Percentiles rank a stretch among this genome's conserved stretches.
Evolutionary conservation across 83 land plant genomes (phyloP).

Genomic region (Isoetes engelmannii): DNA sequence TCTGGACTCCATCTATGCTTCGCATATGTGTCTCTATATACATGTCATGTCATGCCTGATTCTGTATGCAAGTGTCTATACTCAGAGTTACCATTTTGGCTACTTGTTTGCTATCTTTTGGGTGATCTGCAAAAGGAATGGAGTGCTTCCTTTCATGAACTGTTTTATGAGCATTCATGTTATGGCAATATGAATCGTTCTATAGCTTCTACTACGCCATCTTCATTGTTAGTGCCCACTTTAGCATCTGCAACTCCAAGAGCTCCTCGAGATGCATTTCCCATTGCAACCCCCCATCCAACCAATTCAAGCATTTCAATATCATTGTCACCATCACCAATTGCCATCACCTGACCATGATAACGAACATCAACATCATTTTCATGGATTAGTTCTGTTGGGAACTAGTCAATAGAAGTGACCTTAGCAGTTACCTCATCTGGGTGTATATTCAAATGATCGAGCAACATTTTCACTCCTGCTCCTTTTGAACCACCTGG

Average conservation of each 20-base stretch:
- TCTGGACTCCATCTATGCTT: no score
- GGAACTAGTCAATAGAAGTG: no score
- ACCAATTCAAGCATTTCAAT: slow-evolving; percentile 89
- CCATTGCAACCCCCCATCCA: slow-evolving; percentile 74
- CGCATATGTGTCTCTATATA: no score
- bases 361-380: background rate
- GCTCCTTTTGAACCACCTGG: slow-evolving; percentile 73
- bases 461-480: slow-evolving; percentile 69
- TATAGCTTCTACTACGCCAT: slow-evolving; percentile 85
- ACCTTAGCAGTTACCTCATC: slow-evolving; percentile 48
- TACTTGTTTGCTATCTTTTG: no score
- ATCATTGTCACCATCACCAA: slow-evolving; percentile 98
- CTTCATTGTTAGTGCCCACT: slow-evolving; percentile 79
- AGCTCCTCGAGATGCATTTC: slow-evolving; percentile 65
- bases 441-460: slow-evolving; percentile 56
- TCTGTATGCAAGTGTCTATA: no score
- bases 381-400: background rate
- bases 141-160: no score
- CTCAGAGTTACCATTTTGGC: no score
- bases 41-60: no score
- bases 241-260: slow-evolving; percentile 57
- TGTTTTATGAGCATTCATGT: no score
- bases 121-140: no score
- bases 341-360: slow-evolving; percentile 68
- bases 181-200: slow-evolving; percentile 52